Conservation (phyloP, 192 early-diverging fungal species). For the Chytriomyces sp. region DNA sequence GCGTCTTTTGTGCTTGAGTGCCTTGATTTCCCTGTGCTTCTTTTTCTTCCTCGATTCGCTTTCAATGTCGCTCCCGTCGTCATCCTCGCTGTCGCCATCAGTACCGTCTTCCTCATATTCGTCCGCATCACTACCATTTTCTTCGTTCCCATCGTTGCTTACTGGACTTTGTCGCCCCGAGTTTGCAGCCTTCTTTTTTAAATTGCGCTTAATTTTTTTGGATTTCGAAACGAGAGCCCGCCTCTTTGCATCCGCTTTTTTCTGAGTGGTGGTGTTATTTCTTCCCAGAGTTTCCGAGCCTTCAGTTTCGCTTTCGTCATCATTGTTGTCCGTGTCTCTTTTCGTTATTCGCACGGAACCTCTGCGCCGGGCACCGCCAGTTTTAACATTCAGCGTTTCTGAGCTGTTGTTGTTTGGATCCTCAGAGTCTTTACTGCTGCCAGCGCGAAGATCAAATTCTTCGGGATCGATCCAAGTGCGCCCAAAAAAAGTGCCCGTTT, state of each 20-base stretch:
- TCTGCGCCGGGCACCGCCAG: too few species aligned
- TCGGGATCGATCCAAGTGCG: conserved; percentile 35
- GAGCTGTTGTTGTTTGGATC: background rate
- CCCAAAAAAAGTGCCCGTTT: conserved; percentile 37
- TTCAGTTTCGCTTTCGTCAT: background rate
- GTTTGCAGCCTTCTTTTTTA: background rate
- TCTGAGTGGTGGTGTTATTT: background rate
- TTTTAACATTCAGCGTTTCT: too few species aligned
- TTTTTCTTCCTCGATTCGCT: conserved; percentile 34
- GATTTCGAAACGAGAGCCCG: background rate
- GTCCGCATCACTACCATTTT: background rate
- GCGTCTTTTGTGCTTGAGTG: conserved; percentile 2
- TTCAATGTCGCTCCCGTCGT: conserved; percentile 34
- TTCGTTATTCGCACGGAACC: too few species aligned
- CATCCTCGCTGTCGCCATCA: conserved; percentile 27
- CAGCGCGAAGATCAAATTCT: conserved; percentile 22
- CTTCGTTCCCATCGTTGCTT: conserved; percentile 1
- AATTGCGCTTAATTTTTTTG: background rate
- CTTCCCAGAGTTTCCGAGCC: background rate
- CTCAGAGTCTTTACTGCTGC: background rate
- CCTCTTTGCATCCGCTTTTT: background rate
- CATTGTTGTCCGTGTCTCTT: background rate
- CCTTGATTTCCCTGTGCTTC: conserved; percentile 13
- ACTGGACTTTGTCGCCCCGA: background rate
- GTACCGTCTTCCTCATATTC: background rate